These are phyloP conservation scores for Eutypella sp. DNA, from an alignment of 2,329 filamentous ascomycete species.

Conservation along the genomic window DNA sequence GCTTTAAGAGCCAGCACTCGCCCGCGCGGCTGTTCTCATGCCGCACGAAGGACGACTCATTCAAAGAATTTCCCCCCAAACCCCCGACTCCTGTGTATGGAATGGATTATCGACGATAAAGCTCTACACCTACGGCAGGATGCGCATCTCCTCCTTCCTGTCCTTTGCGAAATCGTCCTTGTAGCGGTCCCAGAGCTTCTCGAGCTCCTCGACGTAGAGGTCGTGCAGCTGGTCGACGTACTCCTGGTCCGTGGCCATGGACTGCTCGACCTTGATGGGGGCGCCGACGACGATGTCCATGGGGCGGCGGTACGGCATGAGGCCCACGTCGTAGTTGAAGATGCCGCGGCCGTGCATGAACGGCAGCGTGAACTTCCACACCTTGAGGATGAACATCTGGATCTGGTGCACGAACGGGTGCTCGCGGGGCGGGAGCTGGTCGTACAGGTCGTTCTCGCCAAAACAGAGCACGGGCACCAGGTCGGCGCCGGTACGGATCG, in stretches of 20 bases:
- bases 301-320: constrained; percentile 87
- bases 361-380: constrained; percentile 88
- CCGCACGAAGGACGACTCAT: no score
- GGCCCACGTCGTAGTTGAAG: constrained; percentile 95
- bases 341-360: constrained; percentile 86
- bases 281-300: constrained; percentile 86
- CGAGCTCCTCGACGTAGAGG: constrained; percentile 70
- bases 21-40: no score
- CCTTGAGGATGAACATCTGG: constrained; percentile 78
- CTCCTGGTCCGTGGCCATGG: constrained; percentile 60
- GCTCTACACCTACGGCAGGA: no score
- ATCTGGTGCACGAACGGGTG: constrained; percentile 76
- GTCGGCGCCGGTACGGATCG: constrained; percentile 86
- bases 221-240: constrained; percentile 71
- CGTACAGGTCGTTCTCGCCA: constrained; percentile 94
- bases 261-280: constrained; percentile 65
- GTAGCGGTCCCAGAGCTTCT: constrained; percentile 69
- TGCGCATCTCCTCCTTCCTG: constrained; percentile 60
- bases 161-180: constrained; percentile 68
- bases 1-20: no score
- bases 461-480: constrained; percentile 89
- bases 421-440: constrained; percentile 72
- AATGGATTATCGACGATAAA: no score
- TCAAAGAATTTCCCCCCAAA: no score
- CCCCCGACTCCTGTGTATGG: no score